phyloP scores from a whole-genome alignment of 2,329 filamentous ascomycete genomes.

The Cladobotryum protrusum region DNA sequence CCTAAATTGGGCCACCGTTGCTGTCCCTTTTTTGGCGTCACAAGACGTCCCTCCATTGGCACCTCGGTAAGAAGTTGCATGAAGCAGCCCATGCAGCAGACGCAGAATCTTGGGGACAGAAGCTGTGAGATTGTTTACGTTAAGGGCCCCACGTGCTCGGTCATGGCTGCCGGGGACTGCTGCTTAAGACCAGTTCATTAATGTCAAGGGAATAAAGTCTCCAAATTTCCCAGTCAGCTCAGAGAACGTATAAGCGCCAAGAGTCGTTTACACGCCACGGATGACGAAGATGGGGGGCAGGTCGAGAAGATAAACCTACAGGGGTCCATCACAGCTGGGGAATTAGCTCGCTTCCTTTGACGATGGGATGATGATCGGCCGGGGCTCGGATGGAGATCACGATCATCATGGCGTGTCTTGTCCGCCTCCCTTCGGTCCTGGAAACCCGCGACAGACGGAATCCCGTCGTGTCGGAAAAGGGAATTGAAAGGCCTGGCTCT shows the following conservation, averaged over 20 bases:
- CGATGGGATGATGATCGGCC: too few relatives aligned
- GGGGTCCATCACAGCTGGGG: too few relatives aligned
- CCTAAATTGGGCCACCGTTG: not conserved
- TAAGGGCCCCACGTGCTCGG: not conserved
- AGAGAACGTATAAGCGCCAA: too few relatives aligned
- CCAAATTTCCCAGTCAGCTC: not conserved
- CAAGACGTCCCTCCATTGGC: not conserved
- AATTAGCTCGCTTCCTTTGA: too few relatives aligned
- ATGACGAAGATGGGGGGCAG: too few relatives aligned
- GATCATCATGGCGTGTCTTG: too few relatives aligned
- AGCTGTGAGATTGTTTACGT: not conserved
- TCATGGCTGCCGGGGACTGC: not conserved
- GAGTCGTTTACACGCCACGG: too few relatives aligned
- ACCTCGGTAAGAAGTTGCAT: not conserved
- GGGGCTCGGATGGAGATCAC: too few relatives aligned
- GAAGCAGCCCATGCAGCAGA: not conserved
- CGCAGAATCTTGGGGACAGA: not conserved
- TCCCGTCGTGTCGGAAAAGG: not conserved
- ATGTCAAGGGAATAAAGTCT: not conserved
- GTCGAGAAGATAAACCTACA: too few relatives aligned
- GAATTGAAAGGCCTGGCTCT: not conserved
- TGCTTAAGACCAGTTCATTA: too few relatives aligned
- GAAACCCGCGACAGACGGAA: too few relatives aligned
- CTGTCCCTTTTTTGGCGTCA: not conserved
- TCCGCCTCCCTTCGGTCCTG: too few relatives aligned